Evolutionary conservation across 495 filamentous ascomycete genomes (phyloP), one percentile per base, ranked within the genome.

Genomic region (Penicillium alfredii): DNA sequence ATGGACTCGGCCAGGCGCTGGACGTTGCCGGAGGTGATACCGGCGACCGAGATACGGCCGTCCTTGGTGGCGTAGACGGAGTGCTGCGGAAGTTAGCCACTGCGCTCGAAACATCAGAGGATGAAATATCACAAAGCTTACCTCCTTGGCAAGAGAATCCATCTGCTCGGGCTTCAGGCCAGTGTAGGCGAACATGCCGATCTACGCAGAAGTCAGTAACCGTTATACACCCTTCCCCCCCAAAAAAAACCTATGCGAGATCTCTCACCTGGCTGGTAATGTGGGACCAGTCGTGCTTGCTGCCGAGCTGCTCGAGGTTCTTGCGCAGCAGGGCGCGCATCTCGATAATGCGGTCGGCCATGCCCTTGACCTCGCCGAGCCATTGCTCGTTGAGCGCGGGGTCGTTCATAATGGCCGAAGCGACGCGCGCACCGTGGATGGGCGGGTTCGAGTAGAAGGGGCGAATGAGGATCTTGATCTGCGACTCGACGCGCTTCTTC

Each of bases 171-270:
- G 79, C 49, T 76, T 89, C 57, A 98, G 68, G 32, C 92, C 92
- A 20, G 92, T 98, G 73, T 92, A 98, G 50, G 90, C 90, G 56
- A 98, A 98, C 92, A 98, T 98, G 68, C 92, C 92, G 48, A 98
- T 98, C 71, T 84, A 42, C 21, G n/a, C n/a, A n/a, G n/a, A 20
- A n/a, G 25, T 53, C 22, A 47, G 40, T 30, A 19, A 30, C 12
- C 15, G 13, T 14, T 6, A 27, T 21, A n/a, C n/a, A n/a, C n/a
- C n/a, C n/a, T n/a, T n/a, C n/a, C n/a, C n/a, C n/a, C n/a, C n/a
- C n/a, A n/a, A n/a, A n/a, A n/a, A n/a, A n/a, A n/a, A n/a, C n/a
- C n/a, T n/a, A n/a, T n/a, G n/a, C n/a, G n/a, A n/a, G n/a, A n/a
- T n/a, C 16, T 27, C 52, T 43, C 56, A 73, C 69, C 75, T 89